Percentiles rank a stretch among this genome's conserved stretches.
phyloP scores from a whole-genome alignment of 2,329 filamentous ascomycete genomes.

The Elsinoe arachidis region DNA sequence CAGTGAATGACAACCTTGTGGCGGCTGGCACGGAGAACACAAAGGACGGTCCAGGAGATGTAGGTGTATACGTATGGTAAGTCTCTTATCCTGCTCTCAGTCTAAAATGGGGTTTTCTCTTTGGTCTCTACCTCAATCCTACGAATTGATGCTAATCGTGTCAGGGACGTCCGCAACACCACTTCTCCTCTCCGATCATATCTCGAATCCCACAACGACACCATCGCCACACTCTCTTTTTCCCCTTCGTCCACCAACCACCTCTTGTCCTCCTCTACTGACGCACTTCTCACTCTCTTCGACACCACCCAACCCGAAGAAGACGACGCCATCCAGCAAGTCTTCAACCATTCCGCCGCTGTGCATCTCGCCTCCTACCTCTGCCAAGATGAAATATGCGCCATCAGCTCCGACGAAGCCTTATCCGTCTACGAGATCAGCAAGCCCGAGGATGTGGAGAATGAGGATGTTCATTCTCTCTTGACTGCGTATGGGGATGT shows the following conservation, averaged over 20 bases:
- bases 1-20: slow-evolving; percentile 52
- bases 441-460: slow-evolving; percentile 53
- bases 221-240: slow-evolving; percentile 47
- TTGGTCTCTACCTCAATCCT: neutral
- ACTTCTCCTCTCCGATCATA: slow-evolving; percentile 31
- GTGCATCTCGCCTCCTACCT: slow-evolving; percentile 70
- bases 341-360: slow-evolving; percentile 67
- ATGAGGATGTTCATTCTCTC: slow-evolving; percentile 38
- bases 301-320: slow-evolving; percentile 63
- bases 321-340: slow-evolving; percentile 68
- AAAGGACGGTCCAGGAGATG: slow-evolving; percentile 31
- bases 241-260: slow-evolving; percentile 41
- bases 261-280: slow-evolving; percentile 66
- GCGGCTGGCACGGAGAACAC: slow-evolving; percentile 61
- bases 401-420: slow-evolving; percentile 69
- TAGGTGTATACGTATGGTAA: slow-evolving; percentile 27
- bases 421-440: slow-evolving; percentile 64
- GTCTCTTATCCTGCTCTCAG: neutral
- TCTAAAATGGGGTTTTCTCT: neutral
- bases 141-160: neutral
- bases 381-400: slow-evolving; percentile 55
- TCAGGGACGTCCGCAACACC: slow-evolving; percentile 35
- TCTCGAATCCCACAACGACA: slow-evolving; percentile 46
- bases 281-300: slow-evolving; percentile 70
- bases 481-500: slow-evolving; percentile 59